Conservation (phyloP, 768 basidiomycete genomes). For the Lentinus brumalis region DNA sequence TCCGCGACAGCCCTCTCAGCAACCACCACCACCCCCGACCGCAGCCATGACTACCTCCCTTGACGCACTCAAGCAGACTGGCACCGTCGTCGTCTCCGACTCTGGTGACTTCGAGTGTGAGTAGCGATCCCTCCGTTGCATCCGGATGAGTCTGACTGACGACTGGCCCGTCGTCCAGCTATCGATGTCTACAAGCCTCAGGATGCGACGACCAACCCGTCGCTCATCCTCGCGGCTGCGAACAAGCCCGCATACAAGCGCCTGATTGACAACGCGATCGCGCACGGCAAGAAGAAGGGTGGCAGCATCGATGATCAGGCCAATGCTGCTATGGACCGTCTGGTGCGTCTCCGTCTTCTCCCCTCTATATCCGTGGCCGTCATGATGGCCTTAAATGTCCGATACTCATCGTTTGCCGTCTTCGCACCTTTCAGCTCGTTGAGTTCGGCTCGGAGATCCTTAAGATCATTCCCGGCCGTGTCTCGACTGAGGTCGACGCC, state of each 20-base stretch:
- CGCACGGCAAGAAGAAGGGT: constrained; percentile 79
- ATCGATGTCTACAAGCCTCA: constrained; percentile 96
- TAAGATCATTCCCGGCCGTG: constrained; percentile 93
- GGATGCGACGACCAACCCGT: constrained; percentile 99
- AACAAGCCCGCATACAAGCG: constrained; percentile 85
- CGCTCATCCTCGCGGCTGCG: constrained; percentile 89
- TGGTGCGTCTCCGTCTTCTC: constrained; percentile 54
- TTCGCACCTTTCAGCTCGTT: constrained; percentile 64
- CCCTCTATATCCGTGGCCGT: neutral
- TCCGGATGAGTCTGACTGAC: constrained; percentile 7
- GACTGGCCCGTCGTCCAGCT: constrained; percentile 46
- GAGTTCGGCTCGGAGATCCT: constrained; percentile 98
- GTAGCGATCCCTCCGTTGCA: constrained; percentile 13
- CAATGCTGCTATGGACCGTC: constrained; percentile 82
- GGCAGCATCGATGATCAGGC: constrained; percentile 74
- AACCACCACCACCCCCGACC: constrained; percentile 15
- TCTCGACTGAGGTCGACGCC: constrained; percentile 99
- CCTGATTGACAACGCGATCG: constrained; percentile 75
- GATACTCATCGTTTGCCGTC: neutral
- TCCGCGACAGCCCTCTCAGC: neutral
- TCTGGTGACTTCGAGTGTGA: constrained; percentile 92
- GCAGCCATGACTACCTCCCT: constrained; percentile 73
- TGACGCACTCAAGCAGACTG: constrained; percentile 84
- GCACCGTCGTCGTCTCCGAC: constrained; percentile 96
- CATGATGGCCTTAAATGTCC: neutral